These are phyloP conservation scores for Botrytis pseudocinerea DNA, from an alignment of 2,329 filamentous ascomycete genomes.

Conservation along the genomic window DNA sequence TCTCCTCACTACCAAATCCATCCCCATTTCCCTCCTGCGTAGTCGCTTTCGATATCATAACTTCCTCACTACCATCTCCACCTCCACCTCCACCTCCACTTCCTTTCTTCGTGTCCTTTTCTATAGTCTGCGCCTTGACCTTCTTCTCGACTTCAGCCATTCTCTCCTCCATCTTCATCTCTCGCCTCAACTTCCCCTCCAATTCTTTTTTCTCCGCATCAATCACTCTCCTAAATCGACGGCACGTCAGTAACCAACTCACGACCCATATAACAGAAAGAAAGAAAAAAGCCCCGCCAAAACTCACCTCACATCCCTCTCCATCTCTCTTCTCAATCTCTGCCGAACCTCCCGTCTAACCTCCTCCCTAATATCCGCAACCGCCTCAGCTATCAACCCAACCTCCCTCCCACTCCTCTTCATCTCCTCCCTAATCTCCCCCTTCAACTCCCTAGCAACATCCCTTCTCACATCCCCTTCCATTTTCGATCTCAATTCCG, in stretches of 20 bases:
- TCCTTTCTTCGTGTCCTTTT: too few species aligned
- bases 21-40: background rate
- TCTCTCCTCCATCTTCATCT: background rate
- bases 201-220: background rate
- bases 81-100: background rate
- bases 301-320: background rate
- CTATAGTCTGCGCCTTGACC: too few species aligned
- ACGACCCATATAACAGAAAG: background rate
- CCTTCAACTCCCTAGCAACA: background rate
- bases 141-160: background rate
- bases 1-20: background rate
- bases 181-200: background rate
- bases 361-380: background rate
- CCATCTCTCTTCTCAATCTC: background rate
- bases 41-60: background rate
- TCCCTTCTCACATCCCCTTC: background rate
- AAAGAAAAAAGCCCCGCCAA: background rate
- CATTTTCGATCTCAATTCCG: background rate
- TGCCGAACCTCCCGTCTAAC: background rate
- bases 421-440: background rate
- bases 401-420: background rate
- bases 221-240: background rate
- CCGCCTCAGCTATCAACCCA: background rate
- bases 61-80: background rate
- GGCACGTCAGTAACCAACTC: background rate